A percentile compares a stretch with the other conserved stretches of the same genome.
Conservation (phyloP, 1,284 basidiomycete species). For the Ustilago hordei region DNA sequence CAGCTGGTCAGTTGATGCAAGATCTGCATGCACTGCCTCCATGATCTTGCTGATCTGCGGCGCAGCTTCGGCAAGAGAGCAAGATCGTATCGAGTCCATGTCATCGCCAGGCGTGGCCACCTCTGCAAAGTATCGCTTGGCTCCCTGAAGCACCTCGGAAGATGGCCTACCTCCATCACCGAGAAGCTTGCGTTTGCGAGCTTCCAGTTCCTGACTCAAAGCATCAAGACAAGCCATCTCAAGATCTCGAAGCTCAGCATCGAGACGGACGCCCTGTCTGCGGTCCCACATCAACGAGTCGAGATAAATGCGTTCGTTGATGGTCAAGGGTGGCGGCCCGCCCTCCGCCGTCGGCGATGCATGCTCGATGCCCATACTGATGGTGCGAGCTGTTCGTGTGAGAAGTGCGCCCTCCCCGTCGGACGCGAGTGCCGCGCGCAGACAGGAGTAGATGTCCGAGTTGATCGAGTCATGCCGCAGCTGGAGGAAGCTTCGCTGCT, state of each 20-base stretch:
- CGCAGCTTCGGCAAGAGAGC: slow-evolving; percentile 32
- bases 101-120: slow-evolving; percentile 14
- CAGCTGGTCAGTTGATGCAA: slow-evolving; percentile 25
- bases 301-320: slow-evolving; percentile 44
- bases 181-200: slow-evolving; percentile 30
- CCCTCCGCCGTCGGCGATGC: slow-evolving; percentile 9
- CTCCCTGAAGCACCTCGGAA: slow-evolving; percentile 26
- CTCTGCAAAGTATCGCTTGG: slow-evolving; percentile 42
- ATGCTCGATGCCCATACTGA: slow-evolving; percentile 45
- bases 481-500: slow-evolving; percentile 25
- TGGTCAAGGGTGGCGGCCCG: slow-evolving; percentile 22
- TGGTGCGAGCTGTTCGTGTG: slow-evolving; percentile 28
- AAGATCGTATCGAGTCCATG: slow-evolving; percentile 24
- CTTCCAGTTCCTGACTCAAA: slow-evolving; percentile 30
- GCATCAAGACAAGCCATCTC: slow-evolving; percentile 28
- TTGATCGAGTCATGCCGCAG: slow-evolving; percentile 49
- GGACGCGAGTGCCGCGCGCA: slow-evolving; percentile 36
- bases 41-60: slow-evolving; percentile 35
- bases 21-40: slow-evolving; percentile 26
- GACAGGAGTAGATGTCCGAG: slow-evolving; percentile 39
- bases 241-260: slow-evolving; percentile 33
- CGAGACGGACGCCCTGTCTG: slow-evolving; percentile 38
- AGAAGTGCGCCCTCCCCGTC: slow-evolving; percentile 50
- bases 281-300: slow-evolving; percentile 53
- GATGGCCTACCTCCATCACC: slow-evolving; percentile 24